A percentile compares a stretch with the other conserved stretches of the same genome.
Evolutionary conservation across 2,329 filamentous ascomycete species (phyloP).

Genomic region (Sphaerulina vaccinii): DNA sequence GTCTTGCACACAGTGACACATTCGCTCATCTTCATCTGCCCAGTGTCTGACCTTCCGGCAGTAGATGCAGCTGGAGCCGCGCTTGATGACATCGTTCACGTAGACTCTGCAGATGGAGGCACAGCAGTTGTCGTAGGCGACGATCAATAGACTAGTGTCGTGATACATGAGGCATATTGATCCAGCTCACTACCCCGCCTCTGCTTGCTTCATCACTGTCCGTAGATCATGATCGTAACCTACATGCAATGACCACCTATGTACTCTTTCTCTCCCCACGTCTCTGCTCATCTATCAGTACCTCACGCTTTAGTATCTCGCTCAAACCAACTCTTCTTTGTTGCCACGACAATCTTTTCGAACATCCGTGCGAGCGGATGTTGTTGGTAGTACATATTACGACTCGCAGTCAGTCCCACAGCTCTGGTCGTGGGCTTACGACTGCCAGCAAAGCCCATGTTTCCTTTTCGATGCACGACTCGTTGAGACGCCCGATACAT

Average conservation of each 20-base stretch:
- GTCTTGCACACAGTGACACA: background rate
- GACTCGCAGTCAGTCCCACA: background rate
- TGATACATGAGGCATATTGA: background rate
- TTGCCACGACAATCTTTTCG: too few relatives aligned
- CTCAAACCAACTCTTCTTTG: too few relatives aligned
- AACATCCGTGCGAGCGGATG: too few relatives aligned
- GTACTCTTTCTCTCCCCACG: too few relatives aligned
- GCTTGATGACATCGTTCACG: constrained; percentile 1
- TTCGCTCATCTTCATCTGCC: background rate
- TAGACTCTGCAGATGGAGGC: background rate
- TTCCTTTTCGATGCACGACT: background rate
- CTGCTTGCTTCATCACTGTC: background rate
- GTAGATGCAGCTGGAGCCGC: background rate
- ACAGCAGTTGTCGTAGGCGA: background rate
- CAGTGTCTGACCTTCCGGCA: background rate
- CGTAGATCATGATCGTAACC: background rate
- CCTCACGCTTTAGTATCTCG: too few relatives aligned
- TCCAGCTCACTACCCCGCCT: background rate
- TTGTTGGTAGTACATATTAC: too few relatives aligned
- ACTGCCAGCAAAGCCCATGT: background rate
- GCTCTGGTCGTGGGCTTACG: background rate
- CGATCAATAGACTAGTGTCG: background rate
- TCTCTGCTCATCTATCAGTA: background rate
- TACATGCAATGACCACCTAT: background rate
- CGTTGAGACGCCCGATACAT: background rate